Evolutionary conservation across 228 moss, liverwort and hornwort genomes (phyloP), one percentile per base, ranked within the genome.

Genomic region (Sphagnum fallax): DNA sequence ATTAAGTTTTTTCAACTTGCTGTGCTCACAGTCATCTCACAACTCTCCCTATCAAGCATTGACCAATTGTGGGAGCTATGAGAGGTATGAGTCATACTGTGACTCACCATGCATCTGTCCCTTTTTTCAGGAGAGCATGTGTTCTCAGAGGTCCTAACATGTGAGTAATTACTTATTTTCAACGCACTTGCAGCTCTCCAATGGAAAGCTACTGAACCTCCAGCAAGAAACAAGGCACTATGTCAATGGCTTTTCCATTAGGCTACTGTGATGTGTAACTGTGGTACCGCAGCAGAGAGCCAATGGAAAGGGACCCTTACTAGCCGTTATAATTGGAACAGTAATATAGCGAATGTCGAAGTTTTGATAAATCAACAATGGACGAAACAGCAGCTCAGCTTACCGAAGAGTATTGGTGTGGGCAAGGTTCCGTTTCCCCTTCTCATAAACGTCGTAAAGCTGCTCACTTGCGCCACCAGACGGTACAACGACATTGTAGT

Each of bases 351-450:
- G 55, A 55, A 55, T 55, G 55, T 55, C 3, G 12, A 8, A 8
- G 12, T 8, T 8, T 12, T 8, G 50, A 65, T 6, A 74, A 74
- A 0, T 74, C 5, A 48, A 68, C 65, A 8, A 68, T 59, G 8
- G 52, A 16, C 48, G 71, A 79, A 4, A 79, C 51, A 1, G 59
- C 75, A 32, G 32, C 2, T 32, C 4, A 7, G 52, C 55, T 16
- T 67, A 78, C 79, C 75, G 67, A 15, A 82, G 53, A 1, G 72
- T 8, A 59, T 71, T 59, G 73, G 75, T 75, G 52, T 78, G 82
- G 50, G 75, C 73, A 12, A 79, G 67, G 1, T 55, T 71, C 4
- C 73, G 52, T 65, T 72, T 78, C 15, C 75, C 82, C 12, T 55
- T 55, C 12, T 55, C 9, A 47, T 50, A 12, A 69, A 71, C 64